Conservation (phyloP, 2,329 filamentous ascomycete species). For the Penicillium freii region DNA sequence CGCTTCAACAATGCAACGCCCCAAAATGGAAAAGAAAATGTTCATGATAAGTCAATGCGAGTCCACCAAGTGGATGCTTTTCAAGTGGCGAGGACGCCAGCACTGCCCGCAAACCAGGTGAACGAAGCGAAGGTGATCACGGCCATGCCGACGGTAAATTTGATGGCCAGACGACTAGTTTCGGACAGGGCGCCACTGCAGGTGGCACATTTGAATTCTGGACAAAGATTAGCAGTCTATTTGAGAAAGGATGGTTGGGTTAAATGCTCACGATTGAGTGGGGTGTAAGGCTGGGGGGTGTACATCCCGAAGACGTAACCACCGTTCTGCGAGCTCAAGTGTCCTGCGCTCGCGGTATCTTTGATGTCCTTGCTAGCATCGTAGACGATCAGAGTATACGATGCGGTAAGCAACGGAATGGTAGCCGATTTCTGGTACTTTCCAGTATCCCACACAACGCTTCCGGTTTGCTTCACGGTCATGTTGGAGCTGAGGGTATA, state of each 20-base stretch:
- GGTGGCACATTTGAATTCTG: constrained; percentile 57
- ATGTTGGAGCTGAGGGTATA: constrained; percentile 64
- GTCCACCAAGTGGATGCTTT: neutral
- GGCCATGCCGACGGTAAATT: constrained; percentile 56
- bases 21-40: constrained; percentile 14
- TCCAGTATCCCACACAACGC: constrained; percentile 61
- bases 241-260: neutral
- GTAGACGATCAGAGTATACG: constrained; percentile 63
- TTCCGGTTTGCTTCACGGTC: constrained; percentile 52
- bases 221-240: constrained; percentile 13
- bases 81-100: constrained; percentile 37
- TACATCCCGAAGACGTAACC: constrained; percentile 65
- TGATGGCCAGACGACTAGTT: constrained; percentile 55
- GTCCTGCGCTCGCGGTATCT: constrained; percentile 54
- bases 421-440: constrained; percentile 51
- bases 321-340: constrained; percentile 52
- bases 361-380: constrained; percentile 55
- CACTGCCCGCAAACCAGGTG: constrained; percentile 50
- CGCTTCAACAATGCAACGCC: constrained; percentile 21
- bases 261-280: constrained; percentile 47
- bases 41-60: constrained; percentile 18
- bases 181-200: constrained; percentile 55
- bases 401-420: constrained; percentile 56
- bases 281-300: constrained; percentile 51
- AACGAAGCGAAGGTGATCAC: constrained; percentile 59